Evolutionary conservation across 192 early-diverging fungal genomes (phyloP).

Genomic region (Rhizophagus sp.): DNA sequence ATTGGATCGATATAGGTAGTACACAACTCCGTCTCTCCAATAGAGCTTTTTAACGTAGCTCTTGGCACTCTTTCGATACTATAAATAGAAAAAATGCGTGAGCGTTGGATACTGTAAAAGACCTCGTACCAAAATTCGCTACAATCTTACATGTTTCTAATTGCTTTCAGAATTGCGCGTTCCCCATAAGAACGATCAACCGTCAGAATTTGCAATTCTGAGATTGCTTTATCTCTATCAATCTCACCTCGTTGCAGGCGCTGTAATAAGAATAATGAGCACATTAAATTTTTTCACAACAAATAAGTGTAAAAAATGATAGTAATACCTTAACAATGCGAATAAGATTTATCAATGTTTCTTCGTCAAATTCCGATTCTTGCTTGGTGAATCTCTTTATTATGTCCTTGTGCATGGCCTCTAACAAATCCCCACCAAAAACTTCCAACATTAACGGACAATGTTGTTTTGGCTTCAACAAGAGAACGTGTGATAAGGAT

Average conservation of each 20-base stretch:
- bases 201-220: slow-evolving; percentile 21
- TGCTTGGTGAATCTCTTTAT: slow-evolving; percentile 5
- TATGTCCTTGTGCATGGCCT: not conserved
- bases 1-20: slow-evolving; percentile 33
- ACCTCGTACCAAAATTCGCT: not conserved
- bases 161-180: slow-evolving; percentile 20
- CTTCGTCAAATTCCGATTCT: no score
- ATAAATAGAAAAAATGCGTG: not conserved
- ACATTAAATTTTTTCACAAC: slow-evolving; percentile 22
- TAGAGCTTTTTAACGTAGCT: slow-evolving; percentile 7
- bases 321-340: slow-evolving; percentile 17
- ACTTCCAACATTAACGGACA: no score
- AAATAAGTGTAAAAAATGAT: slow-evolving; percentile 19
- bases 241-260: slow-evolving; percentile 14
- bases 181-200: slow-evolving; percentile 13
- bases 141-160: slow-evolving; percentile 24
- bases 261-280: slow-evolving; percentile 22
- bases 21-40: slow-evolving; percentile 31
- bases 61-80: slow-evolving; percentile 17
- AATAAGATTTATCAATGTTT: slow-evolving; percentile 2
- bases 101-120: not conserved
- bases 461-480: no score
- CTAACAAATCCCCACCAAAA: no score
- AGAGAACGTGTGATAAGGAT: not conserved
- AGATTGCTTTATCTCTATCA: slow-evolving; percentile 16